Percentiles rank a stretch among this genome's conserved stretches.
Conservation (phyloP, 2,329 filamentous ascomycete genomes). For the Stagonosporopsis rhizophila region DNA sequence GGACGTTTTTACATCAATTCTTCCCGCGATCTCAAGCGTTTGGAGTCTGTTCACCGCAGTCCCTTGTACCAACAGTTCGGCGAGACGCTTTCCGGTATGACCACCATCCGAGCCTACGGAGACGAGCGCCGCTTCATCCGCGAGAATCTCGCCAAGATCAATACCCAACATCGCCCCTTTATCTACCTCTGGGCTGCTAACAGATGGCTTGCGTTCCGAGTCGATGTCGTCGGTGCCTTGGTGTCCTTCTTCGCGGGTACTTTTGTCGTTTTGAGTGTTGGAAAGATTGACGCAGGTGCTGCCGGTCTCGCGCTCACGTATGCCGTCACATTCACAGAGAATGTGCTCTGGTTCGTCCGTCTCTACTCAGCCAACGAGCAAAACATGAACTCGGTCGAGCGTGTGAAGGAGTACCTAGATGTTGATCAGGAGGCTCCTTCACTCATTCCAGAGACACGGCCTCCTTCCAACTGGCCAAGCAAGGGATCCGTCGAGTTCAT, state of each 20-base stretch:
- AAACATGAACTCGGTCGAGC: conserved; percentile 99
- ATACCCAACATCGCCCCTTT: conserved; percentile 90
- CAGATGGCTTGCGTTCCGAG: conserved; percentile 92
- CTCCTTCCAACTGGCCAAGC: conserved; percentile 81
- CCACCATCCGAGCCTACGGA: conserved; percentile 95
- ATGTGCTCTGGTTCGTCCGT: conserved; percentile 93
- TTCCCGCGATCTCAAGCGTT: conserved; percentile 92
- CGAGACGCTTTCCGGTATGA: conserved; percentile 92
- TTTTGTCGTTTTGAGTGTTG: conserved; percentile 85
- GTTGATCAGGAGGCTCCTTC: conserved; percentile 90
- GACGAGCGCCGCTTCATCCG: conserved; percentile 92
- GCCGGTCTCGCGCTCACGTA: conserved; percentile 95
- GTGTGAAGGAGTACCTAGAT: conserved; percentile 95
- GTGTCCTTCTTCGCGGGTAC: conserved; percentile 93
- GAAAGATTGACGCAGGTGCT: conserved; percentile 84
- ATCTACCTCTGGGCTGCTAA: conserved; percentile 97
- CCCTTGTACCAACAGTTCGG: conserved; percentile 98
- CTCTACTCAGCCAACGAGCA: conserved; percentile 96
- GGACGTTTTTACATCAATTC: conserved; percentile 88
- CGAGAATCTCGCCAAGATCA: conserved; percentile 87
- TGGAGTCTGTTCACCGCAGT: conserved; percentile 93
- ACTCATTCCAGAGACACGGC: conserved; percentile 78
- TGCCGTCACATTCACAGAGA: conserved; percentile 95
- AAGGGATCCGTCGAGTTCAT: conserved; percentile 87
- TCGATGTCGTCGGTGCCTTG: conserved; percentile 87